Percentiles rank a stretch among this genome's conserved stretches.
These are phyloP conservation scores for Chalciporus pseudorubinellus DNA, from an alignment of 768 basidiomycete genomes.

Conservation along the genomic window DNA sequence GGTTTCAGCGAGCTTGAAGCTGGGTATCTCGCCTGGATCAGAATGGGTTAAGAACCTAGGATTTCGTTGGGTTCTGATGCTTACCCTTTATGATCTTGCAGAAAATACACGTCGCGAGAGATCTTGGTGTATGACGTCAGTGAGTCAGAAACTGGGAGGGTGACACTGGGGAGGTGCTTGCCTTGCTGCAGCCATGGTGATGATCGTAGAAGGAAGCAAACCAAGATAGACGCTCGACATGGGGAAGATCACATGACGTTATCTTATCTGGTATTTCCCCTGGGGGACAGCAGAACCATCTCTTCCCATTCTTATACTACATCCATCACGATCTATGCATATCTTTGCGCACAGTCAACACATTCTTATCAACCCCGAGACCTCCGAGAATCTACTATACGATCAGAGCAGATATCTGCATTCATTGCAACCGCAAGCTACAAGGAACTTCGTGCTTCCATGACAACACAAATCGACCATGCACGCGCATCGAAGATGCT, in stretches of 20 bases:
- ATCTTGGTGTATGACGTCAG: constrained; percentile 35
- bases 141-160: accelerated
- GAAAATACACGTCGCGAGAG: constrained; percentile 74
- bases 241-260: neutral
- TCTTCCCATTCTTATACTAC: too few species aligned
- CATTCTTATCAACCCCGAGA: too few species aligned
- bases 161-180: neutral
- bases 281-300: too few species aligned
- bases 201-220: neutral
- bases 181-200: constrained; percentile 23
- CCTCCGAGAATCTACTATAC: too few species aligned
- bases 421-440: too few species aligned
- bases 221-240: too few species aligned
- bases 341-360: too few species aligned
- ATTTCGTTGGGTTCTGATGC: neutral
- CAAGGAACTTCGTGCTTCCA: too few species aligned
- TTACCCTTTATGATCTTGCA: constrained; percentile 93
- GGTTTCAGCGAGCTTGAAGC: constrained; percentile 81
- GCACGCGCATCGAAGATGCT: too few species aligned
- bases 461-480: too few species aligned
- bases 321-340: too few species aligned
- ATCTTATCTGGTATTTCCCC: constrained; percentile 1
- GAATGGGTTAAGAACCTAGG: neutral
- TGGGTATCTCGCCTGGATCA: constrained; percentile 78
- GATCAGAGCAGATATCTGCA: too few species aligned